A percentile compares a stretch with the other conserved stretches of the same genome.
Conservation (phyloP, 2,329 filamentous ascomycete genomes). For the Venturia pyrina region DNA sequence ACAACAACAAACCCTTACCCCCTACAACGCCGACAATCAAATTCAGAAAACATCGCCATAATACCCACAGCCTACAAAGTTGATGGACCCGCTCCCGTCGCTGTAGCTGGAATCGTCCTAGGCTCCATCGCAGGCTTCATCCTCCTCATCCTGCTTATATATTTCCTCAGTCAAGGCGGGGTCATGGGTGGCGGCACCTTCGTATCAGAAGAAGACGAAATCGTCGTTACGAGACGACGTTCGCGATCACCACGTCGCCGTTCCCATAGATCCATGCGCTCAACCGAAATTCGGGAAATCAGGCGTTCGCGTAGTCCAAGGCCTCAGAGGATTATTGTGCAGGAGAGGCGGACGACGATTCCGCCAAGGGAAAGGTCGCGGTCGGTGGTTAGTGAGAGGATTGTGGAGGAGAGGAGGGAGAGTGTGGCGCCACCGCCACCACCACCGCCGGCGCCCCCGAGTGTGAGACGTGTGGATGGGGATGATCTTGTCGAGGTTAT, state of each 20-base stretch:
- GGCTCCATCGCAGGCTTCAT: constrained; percentile 45
- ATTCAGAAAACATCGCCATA: neutral
- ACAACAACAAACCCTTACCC: neutral
- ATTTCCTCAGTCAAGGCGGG: neutral
- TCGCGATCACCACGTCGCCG: constrained; percentile 16
- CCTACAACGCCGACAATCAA: neutral
- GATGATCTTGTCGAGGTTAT: constrained; percentile 50
- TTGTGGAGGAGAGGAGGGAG: constrained; percentile 18
- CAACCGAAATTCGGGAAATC: constrained; percentile 15
- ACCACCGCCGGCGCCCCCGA: neutral
- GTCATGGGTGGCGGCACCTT: constrained; percentile 19
- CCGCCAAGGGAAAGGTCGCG: constrained; percentile 19
- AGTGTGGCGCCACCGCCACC: constrained; percentile 19
- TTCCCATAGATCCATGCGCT: constrained; percentile 7
- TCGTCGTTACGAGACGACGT: constrained; percentile 41
- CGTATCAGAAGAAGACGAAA: constrained; percentile 45
- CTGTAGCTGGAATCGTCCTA: constrained; percentile 50
- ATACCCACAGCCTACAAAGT: constrained; percentile 5
- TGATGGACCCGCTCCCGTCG: constrained; percentile 43
- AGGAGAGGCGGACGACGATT: constrained; percentile 26
- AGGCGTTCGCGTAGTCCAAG: constrained; percentile 24
- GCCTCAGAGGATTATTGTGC: constrained; percentile 33
- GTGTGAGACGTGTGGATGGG: constrained; percentile 22
- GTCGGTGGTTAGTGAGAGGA: constrained; percentile 14
- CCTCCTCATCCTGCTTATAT: constrained; percentile 38